Evolutionary conservation across 345 rosid genomes (phyloP).

Genomic region (Bretschneidera sinensis): DNA sequence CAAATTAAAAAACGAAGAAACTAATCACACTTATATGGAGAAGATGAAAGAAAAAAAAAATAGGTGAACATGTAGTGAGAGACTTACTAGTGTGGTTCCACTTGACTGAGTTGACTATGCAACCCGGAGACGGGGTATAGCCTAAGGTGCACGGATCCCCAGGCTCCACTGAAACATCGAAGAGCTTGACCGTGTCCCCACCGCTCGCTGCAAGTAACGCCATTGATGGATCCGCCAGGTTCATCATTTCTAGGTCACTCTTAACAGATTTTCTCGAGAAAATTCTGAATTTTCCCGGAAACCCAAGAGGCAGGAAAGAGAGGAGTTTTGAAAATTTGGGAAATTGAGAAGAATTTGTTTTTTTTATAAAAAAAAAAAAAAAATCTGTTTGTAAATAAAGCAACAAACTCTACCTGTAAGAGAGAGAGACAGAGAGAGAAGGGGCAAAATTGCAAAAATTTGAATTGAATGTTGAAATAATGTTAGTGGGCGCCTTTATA

Average conservation of each 20-base stretch:
- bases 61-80: slow-evolving; percentile 5
- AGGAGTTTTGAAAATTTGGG: not conserved
- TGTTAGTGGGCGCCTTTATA: slow-evolving; percentile 18
- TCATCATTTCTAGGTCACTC: slow-evolving; percentile 31
- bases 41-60: not conserved
- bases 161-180: slow-evolving; percentile 60
- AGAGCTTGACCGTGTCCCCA: slow-evolving; percentile 89
- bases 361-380: too few species aligned
- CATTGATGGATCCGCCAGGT: slow-evolving; percentile 62
- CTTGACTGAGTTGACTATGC: slow-evolving; percentile 73
- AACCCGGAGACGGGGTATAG: slow-evolving; percentile 74
- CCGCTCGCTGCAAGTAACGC: slow-evolving; percentile 70
- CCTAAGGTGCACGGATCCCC: slow-evolving; percentile 79
- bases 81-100: slow-evolving; percentile 93
- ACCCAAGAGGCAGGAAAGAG: not conserved
- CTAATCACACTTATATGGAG: too few species aligned
- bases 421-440: slow-evolving; percentile 5
- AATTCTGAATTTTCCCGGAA: not conserved
- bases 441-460: slow-evolving; percentile 7
- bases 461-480: slow-evolving; percentile 8
- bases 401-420: slow-evolving; percentile 1
- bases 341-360: too few species aligned
- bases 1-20: not conserved
- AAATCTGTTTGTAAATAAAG: not conserved
- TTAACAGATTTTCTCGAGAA: not conserved